Percentiles rank a stretch among this genome's conserved stretches.
These are phyloP conservation scores for Bacidia rubella DNA, from an alignment of 495 filamentous ascomycete genomes.

Conservation along the genomic window DNA sequence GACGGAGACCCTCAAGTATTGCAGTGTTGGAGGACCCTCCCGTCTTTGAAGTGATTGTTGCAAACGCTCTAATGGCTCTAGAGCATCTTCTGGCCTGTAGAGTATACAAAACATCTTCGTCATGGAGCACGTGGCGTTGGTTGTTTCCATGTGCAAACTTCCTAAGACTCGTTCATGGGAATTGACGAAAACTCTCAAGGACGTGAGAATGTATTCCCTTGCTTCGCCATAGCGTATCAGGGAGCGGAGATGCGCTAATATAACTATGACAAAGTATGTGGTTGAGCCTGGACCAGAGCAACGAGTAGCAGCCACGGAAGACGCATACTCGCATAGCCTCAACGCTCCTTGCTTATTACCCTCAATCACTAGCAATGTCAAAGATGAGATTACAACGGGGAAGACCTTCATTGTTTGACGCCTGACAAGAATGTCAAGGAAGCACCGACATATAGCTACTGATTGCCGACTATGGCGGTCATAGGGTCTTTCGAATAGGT, in stretches of 20 bases:
- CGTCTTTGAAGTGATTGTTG: not conserved
- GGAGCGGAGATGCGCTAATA: too few relatives aligned
- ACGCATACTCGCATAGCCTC: too few relatives aligned
- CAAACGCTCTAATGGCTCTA: not conserved
- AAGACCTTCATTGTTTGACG: not conserved
- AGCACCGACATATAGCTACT: too few relatives aligned
- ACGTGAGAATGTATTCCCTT: not conserved
- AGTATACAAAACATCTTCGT: not conserved
- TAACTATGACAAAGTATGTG: too few relatives aligned
- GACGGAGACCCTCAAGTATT: not conserved
- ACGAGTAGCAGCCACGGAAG: too few relatives aligned
- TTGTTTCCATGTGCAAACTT: not conserved
- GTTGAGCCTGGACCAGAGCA: too few relatives aligned
- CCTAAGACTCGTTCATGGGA: not conserved
- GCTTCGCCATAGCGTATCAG: too few relatives aligned
- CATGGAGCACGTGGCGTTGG: not conserved
- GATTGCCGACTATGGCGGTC: too few relatives aligned
- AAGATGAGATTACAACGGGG: not conserved
- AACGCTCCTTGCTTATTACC: too few relatives aligned
- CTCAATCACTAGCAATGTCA: too few relatives aligned
- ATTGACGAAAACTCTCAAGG: not conserved
- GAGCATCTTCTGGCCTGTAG: not conserved
- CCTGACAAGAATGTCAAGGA: too few relatives aligned
- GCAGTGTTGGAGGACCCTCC: not conserved
- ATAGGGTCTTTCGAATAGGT: too few relatives aligned